Base-by-base conservation (phyloP, 345 rosid species). In the Populus deltoides region DNA sequence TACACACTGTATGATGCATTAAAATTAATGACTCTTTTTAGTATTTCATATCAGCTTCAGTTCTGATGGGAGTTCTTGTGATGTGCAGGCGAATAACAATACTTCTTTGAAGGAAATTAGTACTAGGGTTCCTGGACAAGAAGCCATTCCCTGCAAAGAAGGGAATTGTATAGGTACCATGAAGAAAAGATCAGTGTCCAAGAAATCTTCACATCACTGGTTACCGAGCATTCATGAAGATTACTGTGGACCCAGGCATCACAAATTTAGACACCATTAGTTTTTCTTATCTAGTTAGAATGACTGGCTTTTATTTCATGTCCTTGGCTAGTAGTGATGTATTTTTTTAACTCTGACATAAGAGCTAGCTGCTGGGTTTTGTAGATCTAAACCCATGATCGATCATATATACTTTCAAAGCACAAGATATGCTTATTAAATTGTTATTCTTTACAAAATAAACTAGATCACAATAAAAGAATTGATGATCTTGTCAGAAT, bases 171-270 rank as follows among this genome's bases (percentile, higher is more conserved):
- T 43, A 80, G 69, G 79, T 76, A 76, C 69, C 35, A 8, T 66
- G 73, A 76, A 80, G 79, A 51, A 71, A 71, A 71, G 31, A 76
- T 27, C 67, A 63, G 67, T 63, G 22, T 39, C 79, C 61, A 80
- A 51, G 79, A 76, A 76, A 80, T 39, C 83, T 45, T 71, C 82
- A 69, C 67, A 80, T 1, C 80, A 81, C 61, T 72, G 71, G 72
- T 68, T 85, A 62, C 93, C 92, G 55, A 83, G 78, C 82, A 80
- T 90, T 74, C 91, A 92, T 27, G 92, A 90, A 86, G 91, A 92
- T 81, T 89, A 90, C 71, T 77, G 73, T 77, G 92, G 93, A 70
- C 91, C 94, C 75, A 88, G 89, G 73, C 78, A 73, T 24, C 93
- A 90, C 84, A 86, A 59, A 71, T 72, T 75, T 63, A 80, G 27